Percentiles rank a stretch among this genome's conserved stretches.
These are phyloP conservation scores for Heterobasidion irregulare DNA, from an alignment of 1,284 basidiomycete genomes.

Conservation along the genomic window DNA sequence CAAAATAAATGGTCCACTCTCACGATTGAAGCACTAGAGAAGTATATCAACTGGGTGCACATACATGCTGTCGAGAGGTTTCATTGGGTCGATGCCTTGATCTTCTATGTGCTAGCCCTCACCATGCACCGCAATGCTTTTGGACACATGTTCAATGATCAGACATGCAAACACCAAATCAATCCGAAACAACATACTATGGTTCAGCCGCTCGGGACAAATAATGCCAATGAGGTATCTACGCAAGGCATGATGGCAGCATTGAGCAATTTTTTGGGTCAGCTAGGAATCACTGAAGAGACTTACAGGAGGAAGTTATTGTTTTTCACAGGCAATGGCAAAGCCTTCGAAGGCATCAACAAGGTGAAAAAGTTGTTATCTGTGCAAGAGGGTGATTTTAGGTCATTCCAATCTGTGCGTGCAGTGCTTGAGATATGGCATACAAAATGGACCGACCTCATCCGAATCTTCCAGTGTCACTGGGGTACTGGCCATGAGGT, in stretches of 20 bases:
- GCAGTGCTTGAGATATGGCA: constrained; percentile 13
- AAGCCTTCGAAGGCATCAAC: constrained; percentile 8
- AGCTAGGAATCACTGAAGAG: constrained; percentile 8
- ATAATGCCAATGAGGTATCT: constrained; percentile 10
- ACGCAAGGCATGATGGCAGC: constrained; percentile 11
- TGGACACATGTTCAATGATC: neutral
- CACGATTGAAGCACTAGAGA: constrained; percentile 1
- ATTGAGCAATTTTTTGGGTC: constrained; percentile 7
- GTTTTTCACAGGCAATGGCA: constrained; percentile 11
- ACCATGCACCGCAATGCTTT: neutral
- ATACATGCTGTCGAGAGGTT: neutral
- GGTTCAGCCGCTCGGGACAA: constrained; percentile 11
- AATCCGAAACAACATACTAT: constrained; percentile 4
- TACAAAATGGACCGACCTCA: constrained; percentile 13
- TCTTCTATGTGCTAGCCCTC: constrained; percentile 8
- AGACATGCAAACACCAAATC: constrained; percentile 6
- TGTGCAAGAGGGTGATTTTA: neutral
- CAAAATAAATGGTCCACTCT: constrained; percentile 1
- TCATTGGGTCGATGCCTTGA: constrained; percentile 5
- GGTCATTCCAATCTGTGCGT: constrained; percentile 6
- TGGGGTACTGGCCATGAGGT: neutral
- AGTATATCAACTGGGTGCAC: constrained; percentile 5
- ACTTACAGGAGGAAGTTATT: neutral
- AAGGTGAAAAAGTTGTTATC: constrained; percentile 6
- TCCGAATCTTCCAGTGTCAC: neutral